Conservation (phyloP, 306 rosid species). For the Trifolium repens region DNA sequence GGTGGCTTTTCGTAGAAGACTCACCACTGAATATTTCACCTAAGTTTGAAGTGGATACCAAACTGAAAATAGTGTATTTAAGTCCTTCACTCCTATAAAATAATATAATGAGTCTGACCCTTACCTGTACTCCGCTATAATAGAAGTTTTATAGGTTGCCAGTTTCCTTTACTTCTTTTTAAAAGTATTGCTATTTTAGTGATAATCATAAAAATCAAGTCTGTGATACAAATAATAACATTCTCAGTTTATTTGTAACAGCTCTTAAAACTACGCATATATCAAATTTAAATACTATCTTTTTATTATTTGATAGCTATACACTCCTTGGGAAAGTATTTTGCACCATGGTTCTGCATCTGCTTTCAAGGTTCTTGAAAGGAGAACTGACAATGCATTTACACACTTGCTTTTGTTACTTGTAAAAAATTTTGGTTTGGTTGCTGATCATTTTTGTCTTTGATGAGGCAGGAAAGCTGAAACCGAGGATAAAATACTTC, state of each 20-base stretch:
- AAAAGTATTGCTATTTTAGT: not conserved
- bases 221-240: not conserved
- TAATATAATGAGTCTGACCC: not conserved
- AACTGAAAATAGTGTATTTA: constrained; percentile 1
- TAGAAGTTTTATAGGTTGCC: not conserved
- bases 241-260: not conserved
- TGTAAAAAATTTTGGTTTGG: constrained; percentile 31
- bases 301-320: not conserved
- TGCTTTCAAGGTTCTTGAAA: constrained; percentile 9
- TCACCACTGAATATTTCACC: not conserved
- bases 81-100: not conserved
- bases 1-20: not conserved
- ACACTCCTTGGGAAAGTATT: constrained; percentile 8
- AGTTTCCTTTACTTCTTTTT: not conserved
- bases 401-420: constrained; percentile 17
- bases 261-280: not conserved
- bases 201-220: not conserved
- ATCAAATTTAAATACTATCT: constrained; percentile 7
- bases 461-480: constrained; percentile 35
- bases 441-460: constrained; percentile 32
- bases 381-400: constrained; percentile 17
- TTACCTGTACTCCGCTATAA: not conserved
- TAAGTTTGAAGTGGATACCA: not conserved
- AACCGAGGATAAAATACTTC: constrained; percentile 29
- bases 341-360: not conserved